These are phyloP conservation scores for Trichosporon sp. DNA, from an alignment of 1,284 basidiomycete species.

Conservation along the genomic window DNA sequence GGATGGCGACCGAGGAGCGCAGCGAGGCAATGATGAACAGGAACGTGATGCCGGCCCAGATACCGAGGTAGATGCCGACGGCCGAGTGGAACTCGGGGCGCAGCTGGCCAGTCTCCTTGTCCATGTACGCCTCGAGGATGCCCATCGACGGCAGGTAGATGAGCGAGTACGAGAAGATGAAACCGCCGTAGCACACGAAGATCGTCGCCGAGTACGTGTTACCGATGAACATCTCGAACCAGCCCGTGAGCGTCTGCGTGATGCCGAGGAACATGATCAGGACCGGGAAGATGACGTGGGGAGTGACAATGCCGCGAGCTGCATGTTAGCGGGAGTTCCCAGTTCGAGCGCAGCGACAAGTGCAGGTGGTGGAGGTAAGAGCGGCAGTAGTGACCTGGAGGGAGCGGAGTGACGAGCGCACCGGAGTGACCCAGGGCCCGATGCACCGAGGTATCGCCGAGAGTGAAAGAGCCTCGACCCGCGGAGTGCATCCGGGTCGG, in stretches of 20 bases:
- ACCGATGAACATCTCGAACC: conserved; percentile 37
- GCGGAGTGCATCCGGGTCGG: not conserved
- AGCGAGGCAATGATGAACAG: conserved; percentile 31
- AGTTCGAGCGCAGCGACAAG: not conserved
- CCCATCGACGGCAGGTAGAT: conserved; percentile 28
- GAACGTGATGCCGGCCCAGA: conserved; percentile 30
- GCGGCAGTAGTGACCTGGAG: not conserved
- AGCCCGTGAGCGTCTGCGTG: conserved; percentile 32
- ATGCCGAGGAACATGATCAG: conserved; percentile 33
- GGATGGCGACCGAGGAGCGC: conserved; percentile 32
- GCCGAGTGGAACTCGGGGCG: conserved; percentile 30
- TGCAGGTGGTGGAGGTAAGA: no score
- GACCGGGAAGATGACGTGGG: conserved; percentile 25
- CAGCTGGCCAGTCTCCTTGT: conserved; percentile 26
- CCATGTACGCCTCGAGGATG: conserved; percentile 24
- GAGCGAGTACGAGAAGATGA: conserved; percentile 28
- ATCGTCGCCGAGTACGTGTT: conserved; percentile 35
- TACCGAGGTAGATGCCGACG: conserved; percentile 28
- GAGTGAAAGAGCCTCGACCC: not conserved
- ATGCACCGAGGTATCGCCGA: conserved; percentile 1
- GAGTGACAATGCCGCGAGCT: conserved; percentile 27
- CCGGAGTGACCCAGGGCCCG: not conserved
- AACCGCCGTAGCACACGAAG: conserved; percentile 32
- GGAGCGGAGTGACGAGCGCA: not conserved
- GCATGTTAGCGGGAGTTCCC: conserved; percentile 7